Evolutionary conservation across 2,329 filamentous ascomycete species (phyloP).

Genomic region (Pseudogymnoascus sp.): DNA sequence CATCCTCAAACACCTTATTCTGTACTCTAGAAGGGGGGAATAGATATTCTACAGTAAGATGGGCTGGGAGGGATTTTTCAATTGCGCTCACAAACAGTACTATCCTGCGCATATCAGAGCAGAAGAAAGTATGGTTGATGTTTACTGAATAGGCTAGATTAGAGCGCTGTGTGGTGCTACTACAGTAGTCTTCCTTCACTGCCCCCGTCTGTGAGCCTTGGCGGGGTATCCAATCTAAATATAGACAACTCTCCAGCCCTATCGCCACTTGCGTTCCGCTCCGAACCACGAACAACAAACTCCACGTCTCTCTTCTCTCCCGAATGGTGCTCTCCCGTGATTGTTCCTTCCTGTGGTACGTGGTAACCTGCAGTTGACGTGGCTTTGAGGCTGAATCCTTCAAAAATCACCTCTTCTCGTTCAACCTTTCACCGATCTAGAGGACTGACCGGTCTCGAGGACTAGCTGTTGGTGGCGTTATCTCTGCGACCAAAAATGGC

Average conservation of each 20-base stretch:
- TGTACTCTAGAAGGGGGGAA: background rate
- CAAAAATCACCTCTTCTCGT: background rate
- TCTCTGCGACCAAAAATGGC: background rate
- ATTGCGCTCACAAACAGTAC: background rate
- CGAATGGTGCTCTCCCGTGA: background rate
- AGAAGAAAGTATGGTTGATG: background rate
- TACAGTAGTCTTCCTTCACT: background rate
- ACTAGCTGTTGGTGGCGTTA: background rate
- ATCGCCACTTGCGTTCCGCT: background rate
- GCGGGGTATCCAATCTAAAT: constrained; percentile 3
- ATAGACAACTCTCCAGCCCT: background rate
- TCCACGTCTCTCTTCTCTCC: background rate
- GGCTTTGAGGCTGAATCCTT: background rate
- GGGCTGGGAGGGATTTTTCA: too few relatives aligned
- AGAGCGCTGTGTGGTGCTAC: background rate
- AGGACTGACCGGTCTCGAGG: background rate
- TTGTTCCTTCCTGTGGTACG: background rate
- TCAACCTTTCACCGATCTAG: background rate
- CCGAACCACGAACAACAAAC: background rate
- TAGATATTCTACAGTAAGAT: background rate
- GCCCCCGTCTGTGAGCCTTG: background rate
- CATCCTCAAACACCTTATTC: background rate
- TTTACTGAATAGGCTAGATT: background rate
- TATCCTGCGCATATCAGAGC: background rate
- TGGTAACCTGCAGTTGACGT: background rate